Conservation (phyloP, 768 basidiomycete genomes). For the Lentinula sp. region DNA sequence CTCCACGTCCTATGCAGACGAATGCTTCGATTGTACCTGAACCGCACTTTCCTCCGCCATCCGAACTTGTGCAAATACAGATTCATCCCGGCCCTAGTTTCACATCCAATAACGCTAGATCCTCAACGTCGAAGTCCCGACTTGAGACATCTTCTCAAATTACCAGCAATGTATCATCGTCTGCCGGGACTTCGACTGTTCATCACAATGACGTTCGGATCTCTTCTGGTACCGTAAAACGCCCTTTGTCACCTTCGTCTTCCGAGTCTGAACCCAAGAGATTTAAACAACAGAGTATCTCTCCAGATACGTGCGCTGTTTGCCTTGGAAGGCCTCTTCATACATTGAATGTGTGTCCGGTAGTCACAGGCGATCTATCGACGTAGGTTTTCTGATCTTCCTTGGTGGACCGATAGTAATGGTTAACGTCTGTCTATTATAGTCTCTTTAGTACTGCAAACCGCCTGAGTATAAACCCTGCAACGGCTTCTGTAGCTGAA, state of each 20-base stretch:
- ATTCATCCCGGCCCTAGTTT: neutral
- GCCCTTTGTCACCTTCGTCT: constrained; percentile 20
- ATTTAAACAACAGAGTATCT: constrained; percentile 17
- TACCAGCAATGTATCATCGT: neutral
- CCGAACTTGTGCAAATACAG: neutral
- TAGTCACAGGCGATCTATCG: constrained; percentile 42
- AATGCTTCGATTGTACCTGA: too few relatives aligned
- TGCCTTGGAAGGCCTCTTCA: constrained; percentile 42
- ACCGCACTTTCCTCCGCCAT: neutral
- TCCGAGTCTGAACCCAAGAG: constrained; percentile 30
- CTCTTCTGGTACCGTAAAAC: neutral
- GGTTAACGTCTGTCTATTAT: neutral
- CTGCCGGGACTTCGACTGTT: neutral
- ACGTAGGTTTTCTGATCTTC: constrained; percentile 32
- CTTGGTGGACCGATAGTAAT: too few relatives aligned
- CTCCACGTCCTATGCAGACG: too few relatives aligned
- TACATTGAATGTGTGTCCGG: constrained; percentile 47
- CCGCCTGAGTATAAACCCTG: constrained; percentile 35
- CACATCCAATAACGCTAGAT: neutral
- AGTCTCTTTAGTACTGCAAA: constrained; percentile 39
- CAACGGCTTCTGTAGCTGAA: constrained; percentile 24
- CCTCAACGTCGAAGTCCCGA: neutral
- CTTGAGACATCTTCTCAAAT: neutral
- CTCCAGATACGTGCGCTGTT: constrained; percentile 33
- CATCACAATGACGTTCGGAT: neutral